Evolutionary conservation across 768 basidiomycete genomes (phyloP).

Genomic region (Pleurotus cornucopiae): DNA sequence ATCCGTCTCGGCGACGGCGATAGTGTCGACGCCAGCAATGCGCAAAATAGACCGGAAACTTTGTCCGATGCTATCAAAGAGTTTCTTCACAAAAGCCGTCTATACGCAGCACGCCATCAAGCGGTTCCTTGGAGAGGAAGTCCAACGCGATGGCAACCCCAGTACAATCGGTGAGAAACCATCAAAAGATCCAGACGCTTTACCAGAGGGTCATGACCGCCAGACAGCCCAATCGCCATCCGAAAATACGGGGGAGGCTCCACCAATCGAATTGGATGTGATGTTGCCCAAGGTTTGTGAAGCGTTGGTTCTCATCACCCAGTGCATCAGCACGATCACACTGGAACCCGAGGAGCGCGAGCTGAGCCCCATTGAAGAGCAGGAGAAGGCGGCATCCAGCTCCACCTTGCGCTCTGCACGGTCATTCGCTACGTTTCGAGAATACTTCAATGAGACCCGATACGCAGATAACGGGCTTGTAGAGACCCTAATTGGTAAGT

Average conservation of each 20-base stretch:
- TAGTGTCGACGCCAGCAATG: constrained; percentile 24
- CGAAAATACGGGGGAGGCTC: neutral
- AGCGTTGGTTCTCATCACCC: constrained; percentile 71
- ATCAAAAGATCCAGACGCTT: constrained; percentile 1
- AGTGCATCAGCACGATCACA: constrained; percentile 66
- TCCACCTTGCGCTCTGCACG: constrained; percentile 1
- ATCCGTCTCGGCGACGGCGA: constrained; percentile 32
- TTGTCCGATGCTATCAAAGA: constrained; percentile 54
- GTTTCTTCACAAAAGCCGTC: constrained; percentile 56
- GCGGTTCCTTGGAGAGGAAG: constrained; percentile 34
- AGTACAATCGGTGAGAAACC: neutral
- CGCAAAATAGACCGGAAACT: constrained; percentile 38
- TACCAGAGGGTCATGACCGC: neutral
- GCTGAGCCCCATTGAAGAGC: constrained; percentile 16
- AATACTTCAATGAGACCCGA: constrained; percentile 39
- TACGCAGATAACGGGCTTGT: constrained; percentile 35
- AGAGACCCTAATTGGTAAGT: constrained; percentile 57
- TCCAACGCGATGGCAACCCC: neutral
- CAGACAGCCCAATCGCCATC: neutral
- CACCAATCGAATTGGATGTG: constrained; percentile 51
- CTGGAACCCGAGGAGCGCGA: constrained; percentile 44
- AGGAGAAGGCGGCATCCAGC: constrained; percentile 9
- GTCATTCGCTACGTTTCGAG: constrained; percentile 15
- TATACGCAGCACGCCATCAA: constrained; percentile 55
- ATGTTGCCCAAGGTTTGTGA: constrained; percentile 78